A percentile compares a stretch with the other conserved stretches of the same genome.
Conservation (phyloP, 2,329 filamentous ascomycete species). For the Proliferodiscus dingleyae region DNA sequence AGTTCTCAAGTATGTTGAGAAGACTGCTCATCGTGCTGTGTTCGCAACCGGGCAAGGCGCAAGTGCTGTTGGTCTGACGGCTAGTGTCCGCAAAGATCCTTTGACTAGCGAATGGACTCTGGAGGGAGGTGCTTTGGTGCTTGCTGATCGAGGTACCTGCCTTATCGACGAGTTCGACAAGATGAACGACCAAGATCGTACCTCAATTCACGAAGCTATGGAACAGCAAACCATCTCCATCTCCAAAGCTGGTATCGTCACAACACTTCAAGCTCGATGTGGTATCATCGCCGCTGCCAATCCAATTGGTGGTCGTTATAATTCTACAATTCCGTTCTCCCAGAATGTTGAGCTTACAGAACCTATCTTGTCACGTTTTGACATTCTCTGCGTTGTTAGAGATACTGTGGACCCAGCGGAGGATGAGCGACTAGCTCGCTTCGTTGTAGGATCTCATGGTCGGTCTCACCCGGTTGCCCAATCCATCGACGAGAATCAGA, state of each 20-base stretch:
- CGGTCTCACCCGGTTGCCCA: constrained; percentile 71
- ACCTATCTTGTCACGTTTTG: constrained; percentile 95
- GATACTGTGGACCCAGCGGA: constrained; percentile 90
- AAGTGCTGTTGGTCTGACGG: constrained; percentile 94
- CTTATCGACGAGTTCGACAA: constrained; percentile 99
- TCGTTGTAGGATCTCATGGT: constrained; percentile 91
- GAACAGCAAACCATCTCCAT: constrained; percentile 99
- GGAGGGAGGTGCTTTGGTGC: constrained; percentile 89
- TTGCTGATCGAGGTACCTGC: constrained; percentile 91
- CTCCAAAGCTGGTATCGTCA: constrained; percentile 97
- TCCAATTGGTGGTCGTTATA: constrained; percentile 93
- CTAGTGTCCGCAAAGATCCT: constrained; percentile 90
- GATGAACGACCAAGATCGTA: constrained; percentile 99
- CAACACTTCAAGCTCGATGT: constrained; percentile 90
- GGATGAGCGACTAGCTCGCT: constrained; percentile 88
- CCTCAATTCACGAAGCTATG: constrained; percentile 99
- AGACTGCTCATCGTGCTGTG: constrained; percentile 92
- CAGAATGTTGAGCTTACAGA: constrained; percentile 96
- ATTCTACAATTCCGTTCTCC: constrained; percentile 91
- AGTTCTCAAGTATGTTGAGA: constrained; percentile 94
- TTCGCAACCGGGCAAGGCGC: constrained; percentile 98
- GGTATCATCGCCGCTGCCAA: constrained; percentile 96
- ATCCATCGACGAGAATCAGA: constrained; percentile 39
- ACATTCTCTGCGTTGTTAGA: constrained; percentile 91
- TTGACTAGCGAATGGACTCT: constrained; percentile 96